Evolutionary conservation across 176 grass and related monocot genomes (phyloP), one percentile per base, ranked within the genome.

Genomic region (Puya raimondii): DNA sequence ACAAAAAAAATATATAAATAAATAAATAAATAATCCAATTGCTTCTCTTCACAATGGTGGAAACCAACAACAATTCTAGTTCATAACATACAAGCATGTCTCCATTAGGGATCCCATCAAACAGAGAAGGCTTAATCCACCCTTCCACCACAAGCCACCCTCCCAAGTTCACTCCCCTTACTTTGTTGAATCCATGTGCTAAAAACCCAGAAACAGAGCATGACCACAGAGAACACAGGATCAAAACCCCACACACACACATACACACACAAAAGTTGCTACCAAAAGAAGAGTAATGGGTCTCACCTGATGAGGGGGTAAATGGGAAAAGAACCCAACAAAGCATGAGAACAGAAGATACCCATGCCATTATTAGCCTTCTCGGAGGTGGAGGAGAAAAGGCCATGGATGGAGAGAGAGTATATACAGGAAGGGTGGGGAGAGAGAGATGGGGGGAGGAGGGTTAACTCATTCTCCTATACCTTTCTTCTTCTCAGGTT

Each of bases 111-210:
- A 91, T 96, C 69, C 70, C 88, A n/a, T 88, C 83, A 16, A 96
- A 91, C 71, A 96, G 59, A 10, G 87, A 86, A 65, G 91, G 91
- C 70, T 80, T 91, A 75, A 96, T 91, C 91, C 91, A 96, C 21
- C 83, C 80, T 69, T 96, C 91, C 66, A 91, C 77, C 72, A 96
- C 91, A 53, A 96, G 68, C 91, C 88, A 96, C 14, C 91, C 91
- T 9, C 91, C 91, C 72, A 96, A 77, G 76, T 86, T 91, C n/a
- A 91, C 85, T 51, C 68, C 88, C 65, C 85, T 86, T 49, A 96
- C 80, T 72, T 91, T 96, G 14, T 48, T 48, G 70, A 88, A 88
- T 49, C 64, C 82, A 70, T 75, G 58, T 50, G 74, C 82, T 91
- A 29, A 70, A 50, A 75, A 21, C 12, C 51, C 49, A 64, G 52